These are phyloP conservation scores for Picochlorum sp. DNA, from an alignment of 139 green algal species.

Conservation along the genomic window DNA sequence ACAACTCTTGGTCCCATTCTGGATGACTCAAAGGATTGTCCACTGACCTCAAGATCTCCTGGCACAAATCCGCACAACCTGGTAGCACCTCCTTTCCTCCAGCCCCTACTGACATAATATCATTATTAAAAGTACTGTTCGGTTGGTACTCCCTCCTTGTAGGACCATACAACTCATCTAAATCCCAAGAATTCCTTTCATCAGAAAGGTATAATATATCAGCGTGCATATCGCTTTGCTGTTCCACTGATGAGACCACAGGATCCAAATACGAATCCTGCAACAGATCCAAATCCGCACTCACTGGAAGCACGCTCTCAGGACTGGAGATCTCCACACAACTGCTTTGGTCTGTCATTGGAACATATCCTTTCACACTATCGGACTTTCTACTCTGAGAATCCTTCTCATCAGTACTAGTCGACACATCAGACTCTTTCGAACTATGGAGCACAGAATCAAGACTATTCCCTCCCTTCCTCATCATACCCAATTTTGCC, in stretches of 20 bases:
- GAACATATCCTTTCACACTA: no score
- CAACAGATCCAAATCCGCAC: constrained; percentile 14
- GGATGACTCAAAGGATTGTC: constrained; percentile 15
- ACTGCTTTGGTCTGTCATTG: not conserved
- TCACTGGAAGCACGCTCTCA: not conserved
- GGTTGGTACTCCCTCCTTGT: not conserved
- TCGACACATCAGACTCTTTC: not conserved
- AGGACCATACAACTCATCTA: constrained; percentile 23
- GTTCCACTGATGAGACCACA: not conserved
- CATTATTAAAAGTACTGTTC: not conserved
- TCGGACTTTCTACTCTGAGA: not conserved
- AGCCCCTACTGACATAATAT: not conserved
- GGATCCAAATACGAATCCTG: constrained; percentile 22
- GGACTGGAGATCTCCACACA: not conserved
- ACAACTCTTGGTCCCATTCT: not conserved
- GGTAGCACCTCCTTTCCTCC: not conserved
- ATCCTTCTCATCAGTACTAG: constrained; percentile 1
- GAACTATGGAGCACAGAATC: not conserved
- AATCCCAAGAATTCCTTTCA: constrained; percentile 11
- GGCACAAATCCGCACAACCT: not conserved
- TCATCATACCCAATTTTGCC: not conserved
- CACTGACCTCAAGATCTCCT: constrained; percentile 19
- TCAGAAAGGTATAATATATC: not conserved
- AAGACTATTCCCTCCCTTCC: not conserved
- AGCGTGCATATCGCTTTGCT: not conserved